phyloP scores from a whole-genome alignment of 208 protist genomes.

The Herpetomonas samuelpessoai region DNA sequence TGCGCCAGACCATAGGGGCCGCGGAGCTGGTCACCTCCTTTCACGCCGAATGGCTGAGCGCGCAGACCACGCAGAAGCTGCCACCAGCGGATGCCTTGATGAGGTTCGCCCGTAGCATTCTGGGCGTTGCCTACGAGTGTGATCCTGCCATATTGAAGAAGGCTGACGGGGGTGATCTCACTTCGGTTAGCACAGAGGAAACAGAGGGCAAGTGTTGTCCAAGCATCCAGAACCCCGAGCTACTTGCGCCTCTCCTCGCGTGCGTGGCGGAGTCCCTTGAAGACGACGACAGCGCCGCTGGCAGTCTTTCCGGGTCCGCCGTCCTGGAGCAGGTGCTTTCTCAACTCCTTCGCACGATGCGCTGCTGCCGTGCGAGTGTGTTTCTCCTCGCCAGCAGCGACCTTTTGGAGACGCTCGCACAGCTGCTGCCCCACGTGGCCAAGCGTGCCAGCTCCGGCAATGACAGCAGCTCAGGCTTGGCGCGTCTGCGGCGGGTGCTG shows the following conservation, averaged over 20 bases:
- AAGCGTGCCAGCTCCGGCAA: not conserved
- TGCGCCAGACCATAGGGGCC: slow-evolving; percentile 20
- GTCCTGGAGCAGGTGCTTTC: not conserved
- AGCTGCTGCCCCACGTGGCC: not conserved
- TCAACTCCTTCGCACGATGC: not conserved
- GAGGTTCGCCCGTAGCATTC: slow-evolving; percentile 15
- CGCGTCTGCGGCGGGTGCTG: slow-evolving; percentile 32
- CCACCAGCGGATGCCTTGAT: too few species aligned
- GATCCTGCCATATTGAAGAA: slow-evolving; percentile 3
- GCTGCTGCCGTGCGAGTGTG: not conserved
- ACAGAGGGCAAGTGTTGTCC: not conserved
- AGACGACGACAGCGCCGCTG: not conserved
- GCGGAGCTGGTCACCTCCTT: slow-evolving; percentile 29
- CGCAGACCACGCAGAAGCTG: not conserved
- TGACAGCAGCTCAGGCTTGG: slow-evolving; percentile 3
- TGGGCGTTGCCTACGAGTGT: slow-evolving; percentile 29
- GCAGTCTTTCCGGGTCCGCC: too few species aligned
- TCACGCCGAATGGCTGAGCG: slow-evolving; percentile 27
- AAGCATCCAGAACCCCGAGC: not conserved
- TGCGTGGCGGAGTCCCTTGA: not conserved
- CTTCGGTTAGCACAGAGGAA: too few species aligned
- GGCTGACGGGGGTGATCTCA: too few species aligned
- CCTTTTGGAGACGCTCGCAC: not conserved
- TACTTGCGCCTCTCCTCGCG: not conserved
- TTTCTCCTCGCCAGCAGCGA: not conserved